A percentile compares a stretch with the other conserved stretches of the same genome.
Conservation (phyloP, 768 basidiomycete species). For the Paxillus involutus region DNA sequence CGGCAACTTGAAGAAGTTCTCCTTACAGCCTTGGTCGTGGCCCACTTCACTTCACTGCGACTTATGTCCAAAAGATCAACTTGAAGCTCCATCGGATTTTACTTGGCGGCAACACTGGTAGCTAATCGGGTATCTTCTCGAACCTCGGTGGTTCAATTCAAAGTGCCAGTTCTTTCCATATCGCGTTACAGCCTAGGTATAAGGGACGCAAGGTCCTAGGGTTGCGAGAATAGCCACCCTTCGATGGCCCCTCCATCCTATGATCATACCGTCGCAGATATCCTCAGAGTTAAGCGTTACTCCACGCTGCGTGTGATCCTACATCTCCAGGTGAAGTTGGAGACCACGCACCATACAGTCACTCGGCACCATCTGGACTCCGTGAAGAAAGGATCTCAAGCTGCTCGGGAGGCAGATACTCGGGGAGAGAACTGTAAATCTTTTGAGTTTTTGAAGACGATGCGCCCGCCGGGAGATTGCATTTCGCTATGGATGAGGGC, state of each 20-base stretch:
- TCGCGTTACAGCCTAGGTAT: too few species aligned
- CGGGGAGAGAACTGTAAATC: constrained; percentile 3
- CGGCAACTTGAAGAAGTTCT: too few species aligned
- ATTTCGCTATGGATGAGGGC: constrained; percentile 9
- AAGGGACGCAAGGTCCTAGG: too few species aligned
- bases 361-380: background rate
- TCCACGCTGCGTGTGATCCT: background rate
- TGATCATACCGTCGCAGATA: background rate
- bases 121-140: too few species aligned
- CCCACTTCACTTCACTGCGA: too few species aligned
- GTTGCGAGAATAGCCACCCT: too few species aligned
- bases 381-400: background rate
- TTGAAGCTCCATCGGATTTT: too few species aligned
- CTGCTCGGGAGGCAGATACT: background rate
- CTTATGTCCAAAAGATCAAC: too few species aligned
- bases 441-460: background rate
- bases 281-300: constrained; percentile 1
- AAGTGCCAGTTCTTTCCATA: too few species aligned
- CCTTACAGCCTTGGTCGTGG: too few species aligned
- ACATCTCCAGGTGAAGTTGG: background rate
- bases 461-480: constrained; percentile 2
- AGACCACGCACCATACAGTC: background rate
- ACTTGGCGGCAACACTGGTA: too few species aligned
- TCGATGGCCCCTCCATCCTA: background rate
- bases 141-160: too few species aligned